Evolutionary conservation across 495 filamentous ascomycete species (phyloP), one percentile per base, ranked within the genome.

Genomic region (Talaromyces nanjingensis): DNA sequence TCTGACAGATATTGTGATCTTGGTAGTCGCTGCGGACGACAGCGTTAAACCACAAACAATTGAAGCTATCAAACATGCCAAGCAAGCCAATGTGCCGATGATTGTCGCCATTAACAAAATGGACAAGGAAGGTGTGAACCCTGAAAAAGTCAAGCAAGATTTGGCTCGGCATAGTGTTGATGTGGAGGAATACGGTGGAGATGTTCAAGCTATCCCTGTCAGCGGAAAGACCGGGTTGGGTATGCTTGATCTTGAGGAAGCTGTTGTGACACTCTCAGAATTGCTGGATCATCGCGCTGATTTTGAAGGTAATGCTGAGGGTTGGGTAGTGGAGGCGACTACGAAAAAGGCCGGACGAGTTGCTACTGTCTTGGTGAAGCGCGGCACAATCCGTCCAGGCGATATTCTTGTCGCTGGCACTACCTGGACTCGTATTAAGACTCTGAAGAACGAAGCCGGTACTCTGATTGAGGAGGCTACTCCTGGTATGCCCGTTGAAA

Each of bases 101-200:
- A 96, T 98, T 62, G 96, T 98, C 18, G 96, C 96, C n/a, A 91
- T 97, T 75, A 99, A 92, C 78, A 99, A 99, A 73, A 84, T 96
- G 55, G 96, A 99, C 74, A 97, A 93, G 74, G 86, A 88, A 65
- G 86, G 87, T 42, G 84, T 89, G 20, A 85, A 92, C 65, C 73
- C 89, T 14, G 89, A 97, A 47, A 83, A 83, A 24, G 93, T 97
- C 63, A 97, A 97, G 73, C 81, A 86, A 62, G 96, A 98, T 72
- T 85, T 99, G 29, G 85, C 90, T 7, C 77, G 84, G n/a, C 83
- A 96, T 66, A 90, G 90, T 18, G 83, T 99, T 22, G 90, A 97
- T 69, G 87, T 98, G 34, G 96, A 99, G 73, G 94, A 98, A 69
- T 93, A 86, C 69, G 96, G 96, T 39, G 96, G 96, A 63, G 96